Evolutionary conservation across 2,329 filamentous ascomycete genomes (phyloP), one percentile per base, ranked within the genome.

Genomic region (Aspergillus ustus): DNA sequence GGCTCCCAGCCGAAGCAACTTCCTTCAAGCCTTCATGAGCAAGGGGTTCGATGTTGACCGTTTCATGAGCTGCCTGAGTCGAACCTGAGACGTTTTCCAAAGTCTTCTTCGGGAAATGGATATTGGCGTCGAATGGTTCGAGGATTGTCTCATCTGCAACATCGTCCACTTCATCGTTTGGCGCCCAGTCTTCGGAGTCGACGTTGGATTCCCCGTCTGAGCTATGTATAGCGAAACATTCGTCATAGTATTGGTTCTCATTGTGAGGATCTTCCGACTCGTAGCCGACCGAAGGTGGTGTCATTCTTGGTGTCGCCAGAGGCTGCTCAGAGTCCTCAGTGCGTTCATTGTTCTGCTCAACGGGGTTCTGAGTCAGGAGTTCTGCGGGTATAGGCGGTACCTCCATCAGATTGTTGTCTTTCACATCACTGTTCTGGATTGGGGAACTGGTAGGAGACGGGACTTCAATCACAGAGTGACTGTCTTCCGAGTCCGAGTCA

Each of bases 371-470:
- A 40, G 51, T 44, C 7, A 62, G 61, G 34, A 59, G 63, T 11
- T 52, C 28, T 17, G 15, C n/a, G 4, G 48, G 6, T n/a, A 40
- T 13, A 22, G 19, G 50, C 20, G 44, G 37, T 22, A 25, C 11
- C 20, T 40, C 58, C 15, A n/a, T 29, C 19, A 37, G 5, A 15
- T 20, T 13, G 20, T 7, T 45, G 25, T 34, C 48, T 20, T 54
- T 51, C 43, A 55, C 17, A 13, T 54, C 59, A 25, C 57, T 61
- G 25, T 61, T 65, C 43, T 64, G 67, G 7, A 58, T 51, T 5
- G 71, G 69, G 3, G 69, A 70, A 6, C 68, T 73, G 17, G 66
- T 37, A 2, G 69, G 69, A 15, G 72, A 70, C 13, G 63, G 61
- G n/a, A 67, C 52, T 45, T 71, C 67, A 20, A 68, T 45, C 17